Evolutionary conservation across 2,329 filamentous ascomycete species (phyloP), one percentile per base, ranked within the genome.

Genomic region (Pseudopithomyces maydicus): DNA sequence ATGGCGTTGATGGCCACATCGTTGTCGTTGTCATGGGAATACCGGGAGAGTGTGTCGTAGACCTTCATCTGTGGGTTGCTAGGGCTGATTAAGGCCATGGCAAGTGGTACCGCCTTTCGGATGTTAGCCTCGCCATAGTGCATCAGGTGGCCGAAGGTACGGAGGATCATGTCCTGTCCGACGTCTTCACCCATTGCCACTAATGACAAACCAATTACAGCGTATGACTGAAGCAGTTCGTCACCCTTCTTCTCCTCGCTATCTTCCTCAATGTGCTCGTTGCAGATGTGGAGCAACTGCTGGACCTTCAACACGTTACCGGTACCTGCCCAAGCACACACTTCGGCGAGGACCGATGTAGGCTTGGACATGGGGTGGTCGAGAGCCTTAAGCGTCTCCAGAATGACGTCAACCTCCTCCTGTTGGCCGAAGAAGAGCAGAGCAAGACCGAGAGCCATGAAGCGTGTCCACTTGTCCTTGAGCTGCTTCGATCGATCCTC

Each of bases 51-150:
- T 0, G 95, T 99, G 77, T 99, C 95, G 81, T 99, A 99, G 46
- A 99, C 91, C 84, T 98, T 99, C 94, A 99, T 99, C 77, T 99
- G 96, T 11, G 95, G 95, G 80, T 99, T 99, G 80, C 92, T 97
- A 12, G 96, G 92, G 79, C 91, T 97, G 73, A 99, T 89, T 53
- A 99, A 85, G 70, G 93, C 96, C 92, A 99, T 96, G 23, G 95
- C 95, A 53, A 99, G 84, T 35, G 95, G 95, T 29, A 99, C 95
- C 19, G 93, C 94, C 73, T 95, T 95, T 61, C 95, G 90, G 69
- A 99, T 99, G 75, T 99, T 98, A 73, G 93, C 85, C 77, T 97
- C 94, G 62, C 96, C 95, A 71, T 99, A 99, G 80, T 99, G 95
- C 95, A 99, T 99, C 58, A 99, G 84, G 76, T 99, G 95, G 48